Evolutionary conservation across 2,329 filamentous ascomycete genomes (phyloP).

Genomic region (Sporothrix brasiliensis): DNA sequence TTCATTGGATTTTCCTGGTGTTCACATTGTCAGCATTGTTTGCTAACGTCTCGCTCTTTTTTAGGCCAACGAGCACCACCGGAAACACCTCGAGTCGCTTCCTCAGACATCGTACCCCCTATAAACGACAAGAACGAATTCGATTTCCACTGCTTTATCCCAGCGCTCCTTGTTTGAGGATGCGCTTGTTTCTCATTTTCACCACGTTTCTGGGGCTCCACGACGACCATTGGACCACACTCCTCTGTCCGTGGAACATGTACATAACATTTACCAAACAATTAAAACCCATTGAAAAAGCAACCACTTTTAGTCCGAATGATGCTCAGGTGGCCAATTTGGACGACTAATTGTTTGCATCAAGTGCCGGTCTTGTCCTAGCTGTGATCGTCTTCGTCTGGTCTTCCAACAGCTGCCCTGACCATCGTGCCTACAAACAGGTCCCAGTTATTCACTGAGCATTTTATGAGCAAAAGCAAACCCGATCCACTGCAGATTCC

Average conservation of each 20-base stretch:
- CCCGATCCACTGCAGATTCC: not conserved
- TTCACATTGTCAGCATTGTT: not conserved
- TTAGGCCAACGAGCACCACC: conserved; percentile 88
- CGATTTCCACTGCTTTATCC: conserved; percentile 2
- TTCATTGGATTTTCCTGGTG: too few relatives aligned
- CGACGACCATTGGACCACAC: not conserved
- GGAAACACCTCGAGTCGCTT: conserved; percentile 79
- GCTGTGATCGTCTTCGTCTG: too few relatives aligned
- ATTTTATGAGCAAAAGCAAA: too few relatives aligned
- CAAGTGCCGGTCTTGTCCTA: not conserved
- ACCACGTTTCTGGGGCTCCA: conserved; percentile 12
- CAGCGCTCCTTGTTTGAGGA: not conserved
- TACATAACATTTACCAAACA: conserved; percentile 20
- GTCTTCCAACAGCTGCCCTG: not conserved
- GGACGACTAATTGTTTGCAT: too few relatives aligned
- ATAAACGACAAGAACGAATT: conserved; percentile 27
- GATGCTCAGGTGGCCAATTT: not conserved
- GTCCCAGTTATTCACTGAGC: too few relatives aligned
- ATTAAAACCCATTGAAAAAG: conserved; percentile 1
- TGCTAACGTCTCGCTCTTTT: not conserved
- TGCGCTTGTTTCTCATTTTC: conserved; percentile 11
- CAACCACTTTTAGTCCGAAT: not conserved
- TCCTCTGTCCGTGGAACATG: conserved; percentile 5
- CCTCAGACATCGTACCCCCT: conserved; percentile 82
- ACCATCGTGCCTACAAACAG: too few relatives aligned